Evolutionary conservation across 805 yeast species (phyloP).

Genomic region (Cyberlindnera subsufficiens): DNA sequence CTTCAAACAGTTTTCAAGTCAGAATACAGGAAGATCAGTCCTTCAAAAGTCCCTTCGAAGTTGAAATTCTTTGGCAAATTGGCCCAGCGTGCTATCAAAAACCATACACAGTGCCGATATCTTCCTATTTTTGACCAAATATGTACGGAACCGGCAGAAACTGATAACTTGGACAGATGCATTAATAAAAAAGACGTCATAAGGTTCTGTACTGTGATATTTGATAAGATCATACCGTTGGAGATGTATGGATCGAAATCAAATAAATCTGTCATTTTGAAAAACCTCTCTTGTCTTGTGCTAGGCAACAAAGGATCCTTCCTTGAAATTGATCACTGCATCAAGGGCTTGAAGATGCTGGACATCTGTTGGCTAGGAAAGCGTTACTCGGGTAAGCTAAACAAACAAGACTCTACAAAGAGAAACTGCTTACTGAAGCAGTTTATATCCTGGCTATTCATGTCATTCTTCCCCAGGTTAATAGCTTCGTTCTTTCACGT

Average conservation of each 20-base stretch:
- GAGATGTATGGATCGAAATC: constrained; percentile 44
- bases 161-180: constrained; percentile 28
- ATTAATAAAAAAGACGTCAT: constrained; percentile 31
- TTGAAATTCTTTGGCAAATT: constrained; percentile 14
- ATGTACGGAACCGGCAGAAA: constrained; percentile 20
- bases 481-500: constrained; percentile 58
- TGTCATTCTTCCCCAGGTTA: constrained; percentile 37
- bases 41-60: constrained; percentile 23
- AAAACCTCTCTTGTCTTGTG: constrained; percentile 33
- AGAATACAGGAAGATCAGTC: constrained; percentile 5
- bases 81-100: constrained; percentile 19
- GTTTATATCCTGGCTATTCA: constrained; percentile 58
- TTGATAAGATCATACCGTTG: constrained; percentile 45
- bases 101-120: constrained; percentile 32
- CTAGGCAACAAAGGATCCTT: constrained; percentile 31
- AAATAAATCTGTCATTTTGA: constrained; percentile 40
- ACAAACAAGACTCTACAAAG: constrained; percentile 36
- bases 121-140: constrained; percentile 30
- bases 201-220: constrained; percentile 34
- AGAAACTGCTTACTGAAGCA: constrained; percentile 31
- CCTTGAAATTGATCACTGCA: constrained; percentile 27
- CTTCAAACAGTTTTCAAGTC: constrained; percentile 8
- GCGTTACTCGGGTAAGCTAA: constrained; percentile 16
- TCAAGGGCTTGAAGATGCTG: constrained; percentile 32
- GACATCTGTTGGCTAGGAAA: constrained; percentile 54